Evolutionary conservation across 2,329 filamentous ascomycete genomes (phyloP), one percentile per base, ranked within the genome.

Genomic region (Trichoderma hamatum): DNA sequence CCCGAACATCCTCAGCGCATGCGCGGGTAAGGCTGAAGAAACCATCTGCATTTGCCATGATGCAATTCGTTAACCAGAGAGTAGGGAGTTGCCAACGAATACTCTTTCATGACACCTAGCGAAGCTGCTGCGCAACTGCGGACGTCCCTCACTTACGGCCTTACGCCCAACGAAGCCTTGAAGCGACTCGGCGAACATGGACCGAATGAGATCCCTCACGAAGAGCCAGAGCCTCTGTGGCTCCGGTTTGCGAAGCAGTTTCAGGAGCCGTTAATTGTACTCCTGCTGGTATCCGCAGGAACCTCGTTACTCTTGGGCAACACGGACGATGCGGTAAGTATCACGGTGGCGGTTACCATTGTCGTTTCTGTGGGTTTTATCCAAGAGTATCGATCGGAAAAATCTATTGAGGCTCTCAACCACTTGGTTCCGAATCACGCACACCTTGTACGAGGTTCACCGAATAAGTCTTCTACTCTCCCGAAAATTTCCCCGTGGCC

Each of bases 381-480:
- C 64, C 96, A 99, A 78, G 96, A 99, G 81, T 99, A 99, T 79
- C 87, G 96, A 70, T 98, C 96, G 9, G 96, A 99, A 78, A 96
- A 99, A 80, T 98, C 95, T 3, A 89, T 99, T 73, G 96, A 99
- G 80, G 96, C 96, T 24, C 84, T 99, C 73, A 97, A 92, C 76
- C 93, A 96, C 75, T 84, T 99, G 30, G 95, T 99, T 0, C 96
- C 96, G 32, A 96, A 98, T 78, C 93, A 94, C 78, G 96, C 96
- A 34, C 94, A 99, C 81, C 84, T 98, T n/a, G 93, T 99, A 70
- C 90, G 96, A 71, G 85, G 86, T 36, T 78, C 83, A 51, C 69
- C 79, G 55, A 81, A 78, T 46, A 82, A 80, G 62, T 49, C 77
- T 43, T 70, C 77, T 5, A 34, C n/a, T 39, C 75, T 46, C 11